Conservation (phyloP, 192 early-diverging fungal species). For the Coemansia sp. region DNA sequence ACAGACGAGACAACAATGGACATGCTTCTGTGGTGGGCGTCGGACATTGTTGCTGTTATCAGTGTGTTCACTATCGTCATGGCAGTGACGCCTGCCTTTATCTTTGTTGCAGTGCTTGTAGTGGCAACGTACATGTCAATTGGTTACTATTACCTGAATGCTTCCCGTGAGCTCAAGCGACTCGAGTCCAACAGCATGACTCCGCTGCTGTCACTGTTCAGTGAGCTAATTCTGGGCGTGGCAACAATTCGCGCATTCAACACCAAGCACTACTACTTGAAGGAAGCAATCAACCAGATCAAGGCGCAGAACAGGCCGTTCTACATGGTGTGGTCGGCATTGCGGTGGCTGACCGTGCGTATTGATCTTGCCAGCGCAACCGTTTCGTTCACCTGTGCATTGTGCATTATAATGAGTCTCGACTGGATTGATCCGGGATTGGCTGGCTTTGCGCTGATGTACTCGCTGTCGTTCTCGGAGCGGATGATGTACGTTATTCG, state of each 20-base stretch:
- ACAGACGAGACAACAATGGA: conserved; percentile 69
- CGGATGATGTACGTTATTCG: conserved; percentile 80
- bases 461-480: conserved; percentile 80
- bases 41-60: conserved; percentile 54
- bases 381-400: conserved; percentile 70
- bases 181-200: conserved; percentile 76
- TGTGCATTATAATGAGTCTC: conserved; percentile 59
- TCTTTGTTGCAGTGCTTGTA: conserved; percentile 65
- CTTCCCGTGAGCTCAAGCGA: conserved; percentile 87
- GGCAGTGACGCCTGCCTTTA: conserved; percentile 68
- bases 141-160: conserved; percentile 67
- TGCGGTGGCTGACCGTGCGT: conserved; percentile 83
- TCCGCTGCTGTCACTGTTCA: conserved; percentile 79
- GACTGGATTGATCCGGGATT: conserved; percentile 74
- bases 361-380: conserved; percentile 74
- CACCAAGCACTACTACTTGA: conserved; percentile 65
- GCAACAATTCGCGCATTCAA: conserved; percentile 85
- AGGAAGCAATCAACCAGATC: conserved; percentile 59
- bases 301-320: conserved; percentile 82
- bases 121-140: conserved; percentile 61
- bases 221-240: conserved; percentile 75
- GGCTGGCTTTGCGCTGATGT: conserved; percentile 81
- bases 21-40: conserved; percentile 56
- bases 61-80: conserved; percentile 63
- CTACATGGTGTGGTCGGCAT: conserved; percentile 81